A percentile compares a stretch with the other conserved stretches of the same genome.
Evolutionary conservation across 495 filamentous ascomycete species (phyloP).

Genomic region (Tirmania nivea): DNA sequence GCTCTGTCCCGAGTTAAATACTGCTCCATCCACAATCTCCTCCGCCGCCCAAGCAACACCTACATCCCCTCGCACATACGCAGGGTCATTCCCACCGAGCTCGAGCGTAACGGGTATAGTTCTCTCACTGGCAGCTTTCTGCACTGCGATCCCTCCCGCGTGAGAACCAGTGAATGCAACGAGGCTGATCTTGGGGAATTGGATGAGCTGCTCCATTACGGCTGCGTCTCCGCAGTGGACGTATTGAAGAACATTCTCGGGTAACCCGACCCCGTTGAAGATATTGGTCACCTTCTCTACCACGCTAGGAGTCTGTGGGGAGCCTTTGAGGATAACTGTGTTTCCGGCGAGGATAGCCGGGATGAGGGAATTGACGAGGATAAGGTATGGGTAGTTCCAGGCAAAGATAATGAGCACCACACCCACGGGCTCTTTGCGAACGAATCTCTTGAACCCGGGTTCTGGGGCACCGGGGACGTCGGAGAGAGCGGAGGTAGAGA

Average conservation of each 20-base stretch:
- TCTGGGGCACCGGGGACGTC: conserved; percentile 63
- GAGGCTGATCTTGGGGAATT: conserved; percentile 47
- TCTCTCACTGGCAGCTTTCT: conserved; percentile 56
- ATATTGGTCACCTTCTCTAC: conserved; percentile 58
- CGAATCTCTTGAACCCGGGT: conserved; percentile 70
- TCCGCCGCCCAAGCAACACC: conserved; percentile 76
- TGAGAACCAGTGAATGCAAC: conserved; percentile 92
- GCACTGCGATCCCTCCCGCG: conserved; percentile 63
- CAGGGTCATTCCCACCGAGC: conserved; percentile 82
- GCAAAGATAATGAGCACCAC: conserved; percentile 74
- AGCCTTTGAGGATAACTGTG: conserved; percentile 76
- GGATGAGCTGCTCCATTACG: conserved; percentile 48
- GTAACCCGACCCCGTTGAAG: conserved; percentile 58
- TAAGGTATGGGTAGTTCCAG: conserved; percentile 93
- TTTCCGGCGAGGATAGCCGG: conserved; percentile 75
- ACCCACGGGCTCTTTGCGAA: conserved; percentile 66
- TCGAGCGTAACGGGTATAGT: conserved; percentile 70
- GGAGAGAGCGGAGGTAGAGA: conserved; percentile 46
- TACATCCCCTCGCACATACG: conserved; percentile 69
- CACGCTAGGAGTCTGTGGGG: conserved; percentile 78
- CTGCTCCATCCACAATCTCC: conserved; percentile 76
- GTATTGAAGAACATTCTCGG: conserved; percentile 61
- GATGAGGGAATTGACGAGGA: conserved; percentile 72
- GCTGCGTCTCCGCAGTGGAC: conserved; percentile 62
- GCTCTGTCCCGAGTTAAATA: conserved; percentile 95